Evolutionary conservation across 2,329 filamentous ascomycete species (phyloP), one percentile per base, ranked within the genome.

Genomic region (Aspergillus pseudoterreus): DNA sequence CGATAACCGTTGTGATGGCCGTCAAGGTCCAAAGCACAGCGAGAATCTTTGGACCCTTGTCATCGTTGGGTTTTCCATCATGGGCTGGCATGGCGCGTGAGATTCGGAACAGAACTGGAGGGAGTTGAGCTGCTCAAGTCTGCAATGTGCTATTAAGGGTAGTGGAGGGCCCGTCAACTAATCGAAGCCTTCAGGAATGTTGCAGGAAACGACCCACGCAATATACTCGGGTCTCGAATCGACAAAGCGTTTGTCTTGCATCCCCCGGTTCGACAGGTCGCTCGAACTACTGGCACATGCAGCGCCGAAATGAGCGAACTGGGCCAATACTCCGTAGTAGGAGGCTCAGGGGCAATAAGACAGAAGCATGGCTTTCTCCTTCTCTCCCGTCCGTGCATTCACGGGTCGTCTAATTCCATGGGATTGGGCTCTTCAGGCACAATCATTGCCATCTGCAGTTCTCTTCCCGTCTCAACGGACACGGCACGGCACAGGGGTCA

Each of bases 11-110:
- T 4, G 61, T 65, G 17, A 74, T 11, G 1, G 53, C 54, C 2
- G 65, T 67, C 49, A 74, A 57, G 2, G 60, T 51, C 59, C 65
- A 69, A 30, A 66, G 57, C 6, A 65, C 60, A 1, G 56, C 61
- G 6, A 74, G 47, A 39, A 73, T 69, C 43, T 53, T 55, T 0
- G 71, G 68, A 3, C 71, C 71, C 48, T 72, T 73, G 48, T 71
- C 43, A 32, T 66, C 56, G 43, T 45, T 32, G 11, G 52, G 43
- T 61, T 47, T 51, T 44, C 44, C 57, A 2, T 30, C 14, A 10
- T 22, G 22, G 17, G 36, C 14, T n/a, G 46, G 3, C 51, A 45
- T 39, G 19, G 39, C 11, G 22, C 22, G 22, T 22, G 27, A 4
- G 27, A 11, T 10, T 11, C 6, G 27, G 9, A 19, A 39, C 14